These are phyloP conservation scores for Cornus controversa DNA, from an alignment of 148 eudicot species.

Conservation along the genomic window DNA sequence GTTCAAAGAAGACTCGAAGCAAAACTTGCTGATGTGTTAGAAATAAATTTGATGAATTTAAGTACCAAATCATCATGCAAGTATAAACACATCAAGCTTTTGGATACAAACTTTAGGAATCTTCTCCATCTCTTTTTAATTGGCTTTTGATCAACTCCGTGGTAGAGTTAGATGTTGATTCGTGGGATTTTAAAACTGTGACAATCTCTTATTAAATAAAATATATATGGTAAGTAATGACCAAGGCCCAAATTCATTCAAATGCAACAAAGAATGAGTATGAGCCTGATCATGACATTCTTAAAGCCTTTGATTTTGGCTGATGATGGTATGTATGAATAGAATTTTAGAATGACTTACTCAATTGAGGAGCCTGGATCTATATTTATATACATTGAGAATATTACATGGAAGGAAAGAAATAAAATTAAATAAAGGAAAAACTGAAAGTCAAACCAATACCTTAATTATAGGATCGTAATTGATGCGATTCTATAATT, in stretches of 20 bases:
- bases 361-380: no score
- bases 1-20: not conserved
- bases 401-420: no score
- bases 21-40: not conserved
- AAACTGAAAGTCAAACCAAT: no score
- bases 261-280: not conserved
- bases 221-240: not conserved
- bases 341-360: no score
- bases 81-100: no score
- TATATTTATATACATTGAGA: no score
- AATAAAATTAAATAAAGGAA: no score
- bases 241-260: not conserved
- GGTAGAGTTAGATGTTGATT: not conserved
- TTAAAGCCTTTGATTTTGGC: not conserved
- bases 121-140: not conserved
- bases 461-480: no score
- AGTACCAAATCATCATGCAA: not conserved
- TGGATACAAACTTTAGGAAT: not conserved
- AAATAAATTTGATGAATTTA: not conserved
- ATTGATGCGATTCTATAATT: no score
- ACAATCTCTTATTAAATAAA: no score
- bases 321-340: not conserved
- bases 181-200: not conserved
- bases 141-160: not conserved
- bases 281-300: not conserved